Evolutionary conservation across 1,139 yeast species (phyloP).

Genomic region (Candida anutae): DNA sequence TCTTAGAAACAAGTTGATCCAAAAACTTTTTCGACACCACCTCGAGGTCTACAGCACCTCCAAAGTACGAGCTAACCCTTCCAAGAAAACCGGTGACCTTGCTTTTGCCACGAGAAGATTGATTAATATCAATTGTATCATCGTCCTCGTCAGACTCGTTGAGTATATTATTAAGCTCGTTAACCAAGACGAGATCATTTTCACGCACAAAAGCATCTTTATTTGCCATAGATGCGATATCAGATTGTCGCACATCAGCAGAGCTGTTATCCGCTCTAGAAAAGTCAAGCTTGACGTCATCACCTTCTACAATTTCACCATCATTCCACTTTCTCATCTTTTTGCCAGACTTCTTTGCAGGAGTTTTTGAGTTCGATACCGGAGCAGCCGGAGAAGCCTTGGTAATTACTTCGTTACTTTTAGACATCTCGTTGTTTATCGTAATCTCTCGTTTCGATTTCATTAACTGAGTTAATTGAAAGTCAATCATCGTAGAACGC

Average conservation of each 20-base stretch:
- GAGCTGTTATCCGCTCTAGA: conserved; percentile 17
- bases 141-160: conserved; percentile 26
- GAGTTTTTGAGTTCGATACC: conserved; percentile 7
- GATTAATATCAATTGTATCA: conserved; percentile 9
- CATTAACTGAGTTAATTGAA: conserved; percentile 27
- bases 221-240: conserved; percentile 14
- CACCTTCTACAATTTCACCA: conserved; percentile 25
- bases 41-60: conserved; percentile 27
- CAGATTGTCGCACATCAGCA: conserved; percentile 22
- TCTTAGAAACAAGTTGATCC: conserved; percentile 37
- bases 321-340: conserved; percentile 44
- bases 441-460: conserved; percentile 17
- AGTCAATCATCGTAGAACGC: conserved; percentile 29
- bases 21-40: conserved; percentile 36
- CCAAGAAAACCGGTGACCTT: conserved; percentile 21
- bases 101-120: conserved; percentile 2
- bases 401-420: no score
- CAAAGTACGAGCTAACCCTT: conserved; percentile 32
- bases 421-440: conserved; percentile 1
- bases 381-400: conserved; percentile 1
- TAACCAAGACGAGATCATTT: conserved; percentile 35
- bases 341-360: conserved; percentile 13
- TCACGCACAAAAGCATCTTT: conserved; percentile 28
- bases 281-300: conserved; percentile 26
- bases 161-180: conserved; percentile 36